Base-by-base conservation (phyloP, 2,329 filamentous ascomycete genomes). In the Cadophora malorum region DNA sequence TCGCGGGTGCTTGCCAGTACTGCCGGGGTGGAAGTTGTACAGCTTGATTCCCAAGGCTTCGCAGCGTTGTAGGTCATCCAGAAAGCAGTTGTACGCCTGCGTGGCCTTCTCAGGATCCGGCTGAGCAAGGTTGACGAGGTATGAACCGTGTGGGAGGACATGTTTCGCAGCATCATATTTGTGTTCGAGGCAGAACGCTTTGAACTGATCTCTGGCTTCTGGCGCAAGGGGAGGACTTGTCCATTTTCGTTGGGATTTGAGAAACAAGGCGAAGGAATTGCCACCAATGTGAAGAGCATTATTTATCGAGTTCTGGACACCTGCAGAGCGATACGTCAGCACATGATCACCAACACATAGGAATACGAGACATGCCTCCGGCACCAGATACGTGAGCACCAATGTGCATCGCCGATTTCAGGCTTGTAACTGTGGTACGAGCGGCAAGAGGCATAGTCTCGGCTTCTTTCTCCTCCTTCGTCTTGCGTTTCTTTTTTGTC, bases 21-120 rank as follows among this genome's bases (percentile, higher is more conserved):
- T 94, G 23, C 96, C 96, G 0, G 96, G 96, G 78, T 99, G 96
- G 81, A 99, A 98, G 80, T 99, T 99, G 83, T 98, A 99, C n/a
- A 97, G 85, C 70, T 82, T 85, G 75, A 99, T 97, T 1, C 94
- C 93, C 0, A 99, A 87, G 56, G 86, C 84, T 76, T 97, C 92
- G 79, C 96, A 98, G 10, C 96, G 89, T 62, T 87, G 82, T 0
- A 99, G 84, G 78, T 99, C 96, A 74, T 99, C 94, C 19, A 97
- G 77, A 79, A 99, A 99, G 67, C 89, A 88, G 49, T 83, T 85
- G 77, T 97, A 97, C 0, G 94, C 94, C 81, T 98, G 94, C 63
- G 88, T 85, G 1, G 94, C 92, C 78, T 97, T 96, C 49, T 85
- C 85, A 31, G 86, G 79, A 76, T 98, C 94, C 4, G 89, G 85